phyloP scores from a whole-genome alignment of 495 filamentous ascomycete species.

The Hyphodiscus hymeniophilus region DNA sequence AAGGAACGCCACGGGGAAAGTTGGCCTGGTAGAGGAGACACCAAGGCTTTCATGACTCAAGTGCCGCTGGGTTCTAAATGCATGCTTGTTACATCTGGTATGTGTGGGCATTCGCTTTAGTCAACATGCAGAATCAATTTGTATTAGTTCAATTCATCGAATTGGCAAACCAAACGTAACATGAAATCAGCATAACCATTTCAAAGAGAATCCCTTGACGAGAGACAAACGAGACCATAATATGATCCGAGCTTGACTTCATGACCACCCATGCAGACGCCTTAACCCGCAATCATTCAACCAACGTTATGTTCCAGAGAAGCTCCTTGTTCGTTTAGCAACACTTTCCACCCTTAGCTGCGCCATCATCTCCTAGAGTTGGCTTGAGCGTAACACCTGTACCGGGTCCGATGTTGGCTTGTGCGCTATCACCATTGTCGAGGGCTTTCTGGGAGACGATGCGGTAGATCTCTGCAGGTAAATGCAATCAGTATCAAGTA shows the following conservation, averaged over 20 bases:
- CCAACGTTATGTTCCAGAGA: constrained; percentile 17
- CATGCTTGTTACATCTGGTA: too few species aligned
- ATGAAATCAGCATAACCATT: too few species aligned
- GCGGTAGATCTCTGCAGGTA: constrained; percentile 83
- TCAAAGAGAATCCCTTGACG: too few species aligned
- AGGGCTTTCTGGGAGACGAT: constrained; percentile 98
- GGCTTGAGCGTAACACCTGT: constrained; percentile 77
- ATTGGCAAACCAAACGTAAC: too few species aligned
- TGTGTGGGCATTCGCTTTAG: too few species aligned
- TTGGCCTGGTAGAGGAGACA: too few species aligned
- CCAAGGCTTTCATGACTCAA: too few species aligned
- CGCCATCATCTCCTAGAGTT: constrained; percentile 56
- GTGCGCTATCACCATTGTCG: constrained; percentile 66
- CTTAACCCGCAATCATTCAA: constrained; percentile 16
- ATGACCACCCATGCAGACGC: constrained; percentile 28
- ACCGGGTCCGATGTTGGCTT: constrained; percentile 64
- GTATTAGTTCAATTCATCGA: too few species aligned
- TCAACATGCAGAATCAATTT: too few species aligned
- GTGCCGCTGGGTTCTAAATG: too few species aligned
- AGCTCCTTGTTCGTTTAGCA: constrained; percentile 50
- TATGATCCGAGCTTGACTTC: constrained; percentile 21
- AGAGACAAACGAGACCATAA: too few species aligned
- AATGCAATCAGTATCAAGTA: not conserved
- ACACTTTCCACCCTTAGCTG: constrained; percentile 77
- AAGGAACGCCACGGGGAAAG: too few species aligned